Evolutionary conservation across 768 basidiomycete genomes (phyloP), one percentile per base, ranked within the genome.

Genomic region (Psilocybe sp.): DNA sequence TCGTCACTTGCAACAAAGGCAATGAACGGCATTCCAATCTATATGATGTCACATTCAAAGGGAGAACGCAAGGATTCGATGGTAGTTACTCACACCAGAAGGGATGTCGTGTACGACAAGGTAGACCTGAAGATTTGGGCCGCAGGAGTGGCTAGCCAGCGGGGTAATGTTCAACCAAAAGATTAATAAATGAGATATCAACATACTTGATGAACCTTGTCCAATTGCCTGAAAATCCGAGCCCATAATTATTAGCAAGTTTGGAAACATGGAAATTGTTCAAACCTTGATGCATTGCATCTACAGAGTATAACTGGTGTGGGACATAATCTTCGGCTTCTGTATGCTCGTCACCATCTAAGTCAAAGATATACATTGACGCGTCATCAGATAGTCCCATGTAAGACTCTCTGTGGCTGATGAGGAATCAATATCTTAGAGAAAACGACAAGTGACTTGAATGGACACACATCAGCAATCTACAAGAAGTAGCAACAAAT

Each of bases 121-220:
- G 49, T 77, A 84, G 1, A 84, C 75, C 0, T 58, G 55, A 50
- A 83, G 61, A 53, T 85, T 86, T 5, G 86, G 85, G 12, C 69
- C 61, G 54, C 86, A 88, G 0, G 84, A 87, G 58, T 89, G 87
- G 56, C 86, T 88, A 56, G n/a, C 50, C 44, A 15, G 46, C 3
- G 33, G 35, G 12, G 28, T 59, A 34, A 52, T 18, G 13, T 40
- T 41, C 20, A 33, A 31, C 28, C 40, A 40, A 10, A 48, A 32
- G 10, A 4, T 12, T 28, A 31, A 33, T 33, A 49, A 19, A 23
- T 15, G 12, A 10, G 35, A 32, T 12, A 35, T 36, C 20, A 10
- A 63, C 82, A 51, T 55, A 85, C 86, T 88, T 89, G 31, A 88
- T 69, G 53, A 88, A 89, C 4, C 85, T 76, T 7, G 85, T 84